A percentile compares a stretch with the other conserved stretches of the same genome.
phyloP scores from a whole-genome alignment of 208 protist species.

The Novymonas esmeraldas region DNA sequence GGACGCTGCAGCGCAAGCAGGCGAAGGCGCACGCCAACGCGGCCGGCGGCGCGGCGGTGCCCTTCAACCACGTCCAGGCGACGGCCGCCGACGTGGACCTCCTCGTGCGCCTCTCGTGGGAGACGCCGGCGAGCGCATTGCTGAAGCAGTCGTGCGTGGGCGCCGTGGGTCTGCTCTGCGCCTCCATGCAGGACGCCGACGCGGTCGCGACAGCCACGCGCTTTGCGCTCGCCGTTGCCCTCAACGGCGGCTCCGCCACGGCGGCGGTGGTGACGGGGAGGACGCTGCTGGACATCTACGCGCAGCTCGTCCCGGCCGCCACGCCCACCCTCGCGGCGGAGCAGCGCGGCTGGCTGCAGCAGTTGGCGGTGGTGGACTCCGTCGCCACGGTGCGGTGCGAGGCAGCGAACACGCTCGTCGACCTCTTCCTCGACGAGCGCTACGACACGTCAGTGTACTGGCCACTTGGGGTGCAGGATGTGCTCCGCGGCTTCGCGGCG shows the following conservation, averaged over 20 bases:
- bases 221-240: constrained; percentile 50
- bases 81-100: constrained; percentile 57
- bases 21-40: constrained; percentile 15
- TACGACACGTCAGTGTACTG: constrained; percentile 69
- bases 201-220: constrained; percentile 41
- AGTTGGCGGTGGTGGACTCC: constrained; percentile 46
- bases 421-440: constrained; percentile 76
- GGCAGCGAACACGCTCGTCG: constrained; percentile 77
- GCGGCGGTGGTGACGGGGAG: constrained; percentile 10
- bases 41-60: constrained; percentile 15
- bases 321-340: constrained; percentile 23
- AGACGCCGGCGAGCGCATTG: constrained; percentile 37
- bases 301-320: constrained; percentile 2
- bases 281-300: constrained; percentile 18
- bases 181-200: constrained; percentile 38
- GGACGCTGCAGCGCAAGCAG: constrained; percentile 84
- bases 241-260: constrained; percentile 22
- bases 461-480: constrained; percentile 53
- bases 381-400: constrained; percentile 65
- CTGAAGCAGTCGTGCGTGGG: constrained; percentile 62
- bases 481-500: constrained; percentile 36
- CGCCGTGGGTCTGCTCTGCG: constrained; percentile 47
- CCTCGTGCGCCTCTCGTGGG: constrained; percentile 68
- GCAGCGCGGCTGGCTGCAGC: constrained; percentile 44
- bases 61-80: constrained; percentile 47